These are phyloP conservation scores for Trichocladium uniseriatum DNA, from an alignment of 495 filamentous ascomycete species.

Conservation along the genomic window DNA sequence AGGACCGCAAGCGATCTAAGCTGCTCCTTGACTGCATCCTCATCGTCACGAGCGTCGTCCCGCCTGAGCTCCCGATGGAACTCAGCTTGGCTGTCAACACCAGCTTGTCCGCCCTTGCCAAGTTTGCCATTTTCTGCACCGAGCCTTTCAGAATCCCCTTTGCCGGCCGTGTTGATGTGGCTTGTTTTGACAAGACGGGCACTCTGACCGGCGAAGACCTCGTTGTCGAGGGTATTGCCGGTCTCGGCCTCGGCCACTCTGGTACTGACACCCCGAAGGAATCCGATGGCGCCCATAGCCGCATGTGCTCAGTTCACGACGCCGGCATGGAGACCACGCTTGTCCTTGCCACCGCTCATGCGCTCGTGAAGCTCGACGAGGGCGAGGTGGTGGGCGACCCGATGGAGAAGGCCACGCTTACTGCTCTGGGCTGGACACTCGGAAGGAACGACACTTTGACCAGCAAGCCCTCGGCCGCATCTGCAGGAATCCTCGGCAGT, in stretches of 20 bases:
- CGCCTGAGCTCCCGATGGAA: conserved; percentile 97
- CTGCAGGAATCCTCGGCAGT: conserved; percentile 39
- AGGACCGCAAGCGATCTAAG: conserved; percentile 94
- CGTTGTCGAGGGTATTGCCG: conserved; percentile 94
- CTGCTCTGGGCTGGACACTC: conserved; percentile 81
- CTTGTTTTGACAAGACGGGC: conserved; percentile 98
- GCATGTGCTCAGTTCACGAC: conserved; percentile 54
- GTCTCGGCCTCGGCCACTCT: conserved; percentile 60
- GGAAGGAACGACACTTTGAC: conserved; percentile 77
- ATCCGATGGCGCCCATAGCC: conserved; percentile 67
- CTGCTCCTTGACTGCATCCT: conserved; percentile 93
- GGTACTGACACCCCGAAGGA: conserved; percentile 56
- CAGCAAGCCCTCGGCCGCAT: conserved; percentile 41
- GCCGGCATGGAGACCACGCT: conserved; percentile 75
- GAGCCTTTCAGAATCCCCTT: conserved; percentile 99
- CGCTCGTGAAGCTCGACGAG: conserved; percentile 90
- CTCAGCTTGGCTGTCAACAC: conserved; percentile 96
- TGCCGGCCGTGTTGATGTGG: conserved; percentile 89
- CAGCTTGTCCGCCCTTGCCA: conserved; percentile 89
- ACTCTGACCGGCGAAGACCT: conserved; percentile 95
- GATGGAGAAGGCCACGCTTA: conserved; percentile 95
- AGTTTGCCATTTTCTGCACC: conserved; percentile 95
- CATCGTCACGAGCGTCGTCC: conserved; percentile 95
- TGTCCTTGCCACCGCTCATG: conserved; percentile 90
- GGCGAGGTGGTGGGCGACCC: conserved; percentile 96